Base-by-base conservation (phyloP, 2,329 filamentous ascomycete genomes). In the Phialemonium atrogriseum region DNA sequence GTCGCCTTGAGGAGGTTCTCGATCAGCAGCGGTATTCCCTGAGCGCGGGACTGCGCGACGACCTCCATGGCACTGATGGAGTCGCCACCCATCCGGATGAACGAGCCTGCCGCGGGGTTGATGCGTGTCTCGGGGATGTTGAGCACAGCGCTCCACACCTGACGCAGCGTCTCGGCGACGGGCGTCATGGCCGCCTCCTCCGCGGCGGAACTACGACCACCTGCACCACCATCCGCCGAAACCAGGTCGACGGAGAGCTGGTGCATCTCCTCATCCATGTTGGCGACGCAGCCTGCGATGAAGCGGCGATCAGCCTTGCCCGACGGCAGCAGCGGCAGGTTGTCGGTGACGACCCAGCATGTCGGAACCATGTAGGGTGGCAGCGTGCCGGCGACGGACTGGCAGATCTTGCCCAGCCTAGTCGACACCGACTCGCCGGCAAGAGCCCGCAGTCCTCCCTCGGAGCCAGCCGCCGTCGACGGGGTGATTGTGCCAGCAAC, bases 61-160 rank as follows among this genome's bases (percentile, higher is more conserved):
- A 70, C 41, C 27, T 58, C 61, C 58, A 69, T 71, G 1, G 63
- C 63, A 3, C 52, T 37, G 3, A 68, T 55, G 0, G 64, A 68
- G 40, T 68, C 60, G 13, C 65, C 65, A 6, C 65, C 64, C 0
- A 66, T 51, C 14, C 24, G 15, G 15, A 37, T 19, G 27, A 34
- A 37, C 7, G 31, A 37, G 4, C 20, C 25, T 10, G 15, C 8
- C n/a, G n/a, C n/a, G 23, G n/a, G 27, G 0, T 50, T 44, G 9
- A 55, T 37, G 2, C 48, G 37, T 0, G 43, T 40, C 0, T 46
- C 29, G 1, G 48, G 26, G 5, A 60, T 33, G 23, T 56, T 52
- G 7, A 67, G 48, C 1, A 63, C 48, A 10, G 54, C 48, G 1
- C 56, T 50, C 53, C 59, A 66, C 11, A 63, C 49, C 4, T 12